phyloP scores from a whole-genome alignment of 768 basidiomycete genomes.

The Leccinum boreale region DNA sequence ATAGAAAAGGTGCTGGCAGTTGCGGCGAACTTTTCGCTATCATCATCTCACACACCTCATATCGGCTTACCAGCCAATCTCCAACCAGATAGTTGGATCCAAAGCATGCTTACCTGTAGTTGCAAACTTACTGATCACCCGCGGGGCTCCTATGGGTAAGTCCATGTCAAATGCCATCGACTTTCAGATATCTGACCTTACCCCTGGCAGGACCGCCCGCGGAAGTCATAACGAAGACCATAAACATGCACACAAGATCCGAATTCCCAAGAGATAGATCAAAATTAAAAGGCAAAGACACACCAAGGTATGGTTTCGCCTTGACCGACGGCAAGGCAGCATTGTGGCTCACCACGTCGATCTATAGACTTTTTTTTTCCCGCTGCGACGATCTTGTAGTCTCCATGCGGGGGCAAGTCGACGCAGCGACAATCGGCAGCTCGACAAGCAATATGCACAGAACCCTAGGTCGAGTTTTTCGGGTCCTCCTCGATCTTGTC shows the following conservation, averaged over 20 bases:
- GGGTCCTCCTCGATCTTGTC: not conserved
- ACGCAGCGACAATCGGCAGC: not conserved
- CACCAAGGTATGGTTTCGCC: constrained; percentile 1
- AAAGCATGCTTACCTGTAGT: not conserved
- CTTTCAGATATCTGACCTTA: not conserved
- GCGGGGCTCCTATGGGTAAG: not conserved
- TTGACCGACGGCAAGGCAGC: not conserved
- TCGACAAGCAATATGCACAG: not conserved
- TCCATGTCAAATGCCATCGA: not conserved
- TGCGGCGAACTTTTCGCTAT: too few relatives aligned
- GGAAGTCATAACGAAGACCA: not conserved
- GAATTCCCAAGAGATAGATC: not conserved
- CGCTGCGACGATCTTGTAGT: not conserved
- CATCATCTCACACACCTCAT: not conserved
- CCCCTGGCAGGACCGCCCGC: not conserved
- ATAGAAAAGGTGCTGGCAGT: not conserved
- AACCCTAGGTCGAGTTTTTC: not conserved
- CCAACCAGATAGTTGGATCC: not conserved
- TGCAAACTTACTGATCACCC: not conserved
- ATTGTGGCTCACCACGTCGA: not conserved
- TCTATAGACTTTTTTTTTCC: not conserved
- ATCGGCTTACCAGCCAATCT: not conserved
- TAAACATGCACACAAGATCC: not conserved
- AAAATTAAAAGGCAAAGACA: not conserved
- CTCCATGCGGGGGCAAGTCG: constrained; percentile 15